Conservation (phyloP, 2,329 filamentous ascomycete species). For the Elsinoe australis region DNA sequence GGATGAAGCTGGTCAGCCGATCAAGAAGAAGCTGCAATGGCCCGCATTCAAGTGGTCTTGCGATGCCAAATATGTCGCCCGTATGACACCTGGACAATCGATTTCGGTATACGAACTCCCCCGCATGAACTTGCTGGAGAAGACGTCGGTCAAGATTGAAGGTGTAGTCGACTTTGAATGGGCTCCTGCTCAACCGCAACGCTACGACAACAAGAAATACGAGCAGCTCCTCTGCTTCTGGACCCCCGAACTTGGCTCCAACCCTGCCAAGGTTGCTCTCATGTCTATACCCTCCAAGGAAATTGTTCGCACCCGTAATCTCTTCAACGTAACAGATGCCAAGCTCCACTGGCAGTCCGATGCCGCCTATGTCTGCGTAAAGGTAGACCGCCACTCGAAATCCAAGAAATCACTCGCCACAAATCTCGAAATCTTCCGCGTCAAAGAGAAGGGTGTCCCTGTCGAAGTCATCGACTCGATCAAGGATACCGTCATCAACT, state of each 20-base stretch:
- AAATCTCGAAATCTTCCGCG: conserved; percentile 95
- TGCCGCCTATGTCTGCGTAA: conserved; percentile 88
- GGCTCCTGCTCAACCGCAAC: conserved; percentile 74
- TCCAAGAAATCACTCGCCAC: conserved; percentile 97
- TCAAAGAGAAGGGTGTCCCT: conserved; percentile 94
- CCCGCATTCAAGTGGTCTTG: conserved; percentile 99
- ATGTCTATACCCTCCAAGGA: conserved; percentile 96
- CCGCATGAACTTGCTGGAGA: conserved; percentile 82
- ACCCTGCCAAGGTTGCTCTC: conserved; percentile 90
- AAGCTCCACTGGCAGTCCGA: conserved; percentile 99
- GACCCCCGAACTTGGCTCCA: conserved; percentile 97
- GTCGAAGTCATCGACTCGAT: conserved; percentile 96
- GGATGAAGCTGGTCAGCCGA: conserved; percentile 55
- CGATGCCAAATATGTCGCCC: conserved; percentile 93
- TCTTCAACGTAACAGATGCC: conserved; percentile 95
- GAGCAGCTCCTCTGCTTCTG: conserved; percentile 98
- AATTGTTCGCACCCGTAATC: conserved; percentile 85
- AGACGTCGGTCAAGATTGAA: conserved; percentile 90
- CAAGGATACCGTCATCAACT: conserved; percentile 99
- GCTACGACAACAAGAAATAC: conserved; percentile 81
- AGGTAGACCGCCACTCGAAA: conserved; percentile 97
- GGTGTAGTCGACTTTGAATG: conserved; percentile 97
- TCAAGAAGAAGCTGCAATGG: conserved; percentile 94
- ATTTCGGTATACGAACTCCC: conserved; percentile 89
- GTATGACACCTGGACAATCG: conserved; percentile 76